Base-by-base conservation (phyloP, 352 stramenopile species). In the Globisporangium echinulatum region DNA sequence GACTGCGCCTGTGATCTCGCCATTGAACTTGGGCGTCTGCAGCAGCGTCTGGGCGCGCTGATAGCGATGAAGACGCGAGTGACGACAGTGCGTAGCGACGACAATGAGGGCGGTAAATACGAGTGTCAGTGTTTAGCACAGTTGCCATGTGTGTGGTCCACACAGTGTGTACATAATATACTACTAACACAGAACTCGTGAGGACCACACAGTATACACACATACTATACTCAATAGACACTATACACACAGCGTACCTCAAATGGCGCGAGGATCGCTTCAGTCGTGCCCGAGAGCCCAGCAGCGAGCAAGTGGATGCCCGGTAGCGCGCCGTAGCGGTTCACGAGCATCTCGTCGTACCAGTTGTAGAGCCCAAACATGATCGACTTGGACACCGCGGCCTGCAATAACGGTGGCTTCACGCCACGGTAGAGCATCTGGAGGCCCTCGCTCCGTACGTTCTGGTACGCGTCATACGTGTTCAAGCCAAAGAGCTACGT, bases 341-440 rank as follows among this genome's bases (percentile, higher is more conserved):
- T 61, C 0, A 66, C 61, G 14, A 96, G 58, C 40, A 77, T 44
- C 50, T 88, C 72, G 58, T 90, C 68, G 64, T 94, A 96, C 64
- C 80, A 90, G 63, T 94, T 94, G 64, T 94, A 96, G 0, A 94
- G 70, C 7, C 87, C 87, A 66, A 96, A 96, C 87, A 96, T 96
- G 52, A 94, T 77, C 47, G 84, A 92, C 62, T 94, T 96, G 53
- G 85, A 92, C 46, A 94, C 79, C 44, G 83, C 85, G 7, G 85
- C 86, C 63, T 95, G 86, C 46, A 95, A 59, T 36, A 96, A 70
- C 38, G 87, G 87, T 11, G 87, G 85, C 50, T 86, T 87, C 3
- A 96, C 75, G n/a, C 87, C 87, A 11, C 87, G 79, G 33, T 95
- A 96, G 10, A 94, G 67, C 72, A 88, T 85, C 11, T 63, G 15